Base-by-base conservation (phyloP, 306 rosid genomes). In the Coriaria nepalensis region DNA sequence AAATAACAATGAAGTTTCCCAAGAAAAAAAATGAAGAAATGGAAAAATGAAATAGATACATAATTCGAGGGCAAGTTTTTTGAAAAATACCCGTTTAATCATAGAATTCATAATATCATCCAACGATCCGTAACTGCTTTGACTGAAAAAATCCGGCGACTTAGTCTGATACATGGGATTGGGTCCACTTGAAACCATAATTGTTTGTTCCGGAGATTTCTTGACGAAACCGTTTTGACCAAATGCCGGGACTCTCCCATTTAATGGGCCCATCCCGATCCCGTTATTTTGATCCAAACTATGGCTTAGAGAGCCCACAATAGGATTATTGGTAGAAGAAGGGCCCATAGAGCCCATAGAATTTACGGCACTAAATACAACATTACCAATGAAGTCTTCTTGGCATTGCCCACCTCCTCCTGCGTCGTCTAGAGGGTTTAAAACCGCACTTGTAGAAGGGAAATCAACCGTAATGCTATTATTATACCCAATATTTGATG, bases 301-400 rank as follows among this genome's bases (percentile, higher is more conserved):
- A 47, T 60, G 78, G 56, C 61, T 54, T 47, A 65, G 12, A 35
- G 49, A 59, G 53, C 47, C 57, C 40, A 43, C 62, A 13, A 47
- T 49, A 49, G 45, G 53, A 33, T 57, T 50, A 14, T 62, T 20
- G 29, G 3, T 20, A 20, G 29, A 20, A 20, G 29, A 20, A 20
- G 29, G 29, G 29, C 29, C 29, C 29, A 20, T 49, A 61, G 72
- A 56, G 60, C 50, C 55, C 7, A 56, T 13, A 52, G 76, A 49
- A 61, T 55, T 73, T 33, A 53, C 33, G 11, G 75, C 42, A 33
- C 52, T 36, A 55, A 66, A 65, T 45, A 78, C 40, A 40, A 63
- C 67, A 59, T 66, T 72, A 33, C 69, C 86, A 53, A 77, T 74
- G 45, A 77, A 56, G 65, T 83, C 82, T 44, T 68, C 77, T 33